Evolutionary conservation across 371 early-diverging fungal genomes (phyloP).

Genomic region (Lichtheimia ramosa): DNA sequence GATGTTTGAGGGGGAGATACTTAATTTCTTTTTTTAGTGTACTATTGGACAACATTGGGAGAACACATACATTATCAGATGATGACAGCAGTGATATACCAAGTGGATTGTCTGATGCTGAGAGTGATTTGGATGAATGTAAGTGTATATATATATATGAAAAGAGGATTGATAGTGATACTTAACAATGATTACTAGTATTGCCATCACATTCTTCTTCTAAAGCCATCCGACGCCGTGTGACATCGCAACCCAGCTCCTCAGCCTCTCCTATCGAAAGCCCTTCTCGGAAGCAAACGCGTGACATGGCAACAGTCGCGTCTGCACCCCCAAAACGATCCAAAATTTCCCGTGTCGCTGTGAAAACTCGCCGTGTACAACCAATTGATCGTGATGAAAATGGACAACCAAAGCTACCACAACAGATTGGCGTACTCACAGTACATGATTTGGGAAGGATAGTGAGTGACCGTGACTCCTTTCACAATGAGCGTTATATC

Average conservation of each 20-base stretch:
- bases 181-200: background rate
- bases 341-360: conserved; percentile 31
- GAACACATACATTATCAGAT: conserved; percentile 31
- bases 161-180: conserved; percentile 12
- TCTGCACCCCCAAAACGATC: conserved; percentile 54
- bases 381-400: conserved; percentile 64
- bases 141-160: conserved; percentile 9
- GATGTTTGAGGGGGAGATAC: background rate
- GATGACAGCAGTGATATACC: conserved; percentile 42
- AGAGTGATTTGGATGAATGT: conserved; percentile 28
- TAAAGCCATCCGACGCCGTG: conserved; percentile 2
- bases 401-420: conserved; percentile 76
- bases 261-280: conserved; percentile 5
- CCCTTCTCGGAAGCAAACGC: conserved; percentile 5
- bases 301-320: conserved; percentile 33
- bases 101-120: conserved; percentile 32
- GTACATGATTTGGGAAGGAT: conserved; percentile 74
- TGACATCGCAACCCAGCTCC: background rate
- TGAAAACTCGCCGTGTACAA: conserved; percentile 49
- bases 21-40: conserved; percentile 22
- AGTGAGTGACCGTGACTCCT: conserved; percentile 72
- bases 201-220: background rate
- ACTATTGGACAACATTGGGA: conserved; percentile 49
- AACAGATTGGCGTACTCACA: conserved; percentile 82
- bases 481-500: conserved; percentile 90